A percentile compares a stretch with the other conserved stretches of the same genome.
phyloP scores from a whole-genome alignment of 208 protist species.

The Balamuthia mandrillaris region DNA sequence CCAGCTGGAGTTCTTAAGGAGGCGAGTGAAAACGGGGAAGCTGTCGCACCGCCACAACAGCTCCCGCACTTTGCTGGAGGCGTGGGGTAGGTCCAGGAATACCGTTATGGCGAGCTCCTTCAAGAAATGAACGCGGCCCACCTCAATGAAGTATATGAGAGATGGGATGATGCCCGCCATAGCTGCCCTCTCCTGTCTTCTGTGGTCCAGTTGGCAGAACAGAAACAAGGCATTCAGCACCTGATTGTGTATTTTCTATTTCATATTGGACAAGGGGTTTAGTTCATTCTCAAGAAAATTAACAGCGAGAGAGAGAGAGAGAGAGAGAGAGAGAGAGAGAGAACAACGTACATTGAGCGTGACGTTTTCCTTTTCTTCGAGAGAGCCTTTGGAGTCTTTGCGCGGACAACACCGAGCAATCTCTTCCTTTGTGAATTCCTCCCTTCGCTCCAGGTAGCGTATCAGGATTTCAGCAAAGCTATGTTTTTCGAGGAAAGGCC shows the following conservation, averaged over 20 bases:
- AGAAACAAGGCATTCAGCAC: slow-evolving; percentile 70
- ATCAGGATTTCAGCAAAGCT: slow-evolving; percentile 20
- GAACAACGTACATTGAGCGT: slow-evolving; percentile 30
- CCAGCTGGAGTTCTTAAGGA: slow-evolving; percentile 16
- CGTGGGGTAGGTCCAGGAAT: slow-evolving; percentile 56
- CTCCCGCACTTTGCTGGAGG: neutral
- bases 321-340: neutral
- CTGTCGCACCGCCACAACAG: slow-evolving; percentile 33
- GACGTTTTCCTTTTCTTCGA: slow-evolving; percentile 30
- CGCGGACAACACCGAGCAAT: too few species aligned
- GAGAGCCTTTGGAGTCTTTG: slow-evolving; percentile 11
- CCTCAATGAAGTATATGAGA: slow-evolving; percentile 65
- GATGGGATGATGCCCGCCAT: slow-evolving; percentile 68
- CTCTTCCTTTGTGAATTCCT: slow-evolving; percentile 34
- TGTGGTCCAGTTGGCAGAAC: slow-evolving; percentile 68
- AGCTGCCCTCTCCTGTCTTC: slow-evolving; percentile 71
- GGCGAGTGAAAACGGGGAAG: slow-evolving; percentile 29
- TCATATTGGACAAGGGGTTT: slow-evolving; percentile 36
- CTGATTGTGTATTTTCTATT: slow-evolving; percentile 70
- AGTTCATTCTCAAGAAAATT: neutral
- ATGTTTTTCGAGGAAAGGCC: neutral
- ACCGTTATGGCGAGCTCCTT: slow-evolving; percentile 68
- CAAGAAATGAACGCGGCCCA: slow-evolving; percentile 53
- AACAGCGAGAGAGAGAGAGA: neutral
- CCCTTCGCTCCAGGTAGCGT: slow-evolving; percentile 20